Conservation (phyloP, 2,329 filamentous ascomycete genomes). For the Biscogniauxia mediterranea region DNA sequence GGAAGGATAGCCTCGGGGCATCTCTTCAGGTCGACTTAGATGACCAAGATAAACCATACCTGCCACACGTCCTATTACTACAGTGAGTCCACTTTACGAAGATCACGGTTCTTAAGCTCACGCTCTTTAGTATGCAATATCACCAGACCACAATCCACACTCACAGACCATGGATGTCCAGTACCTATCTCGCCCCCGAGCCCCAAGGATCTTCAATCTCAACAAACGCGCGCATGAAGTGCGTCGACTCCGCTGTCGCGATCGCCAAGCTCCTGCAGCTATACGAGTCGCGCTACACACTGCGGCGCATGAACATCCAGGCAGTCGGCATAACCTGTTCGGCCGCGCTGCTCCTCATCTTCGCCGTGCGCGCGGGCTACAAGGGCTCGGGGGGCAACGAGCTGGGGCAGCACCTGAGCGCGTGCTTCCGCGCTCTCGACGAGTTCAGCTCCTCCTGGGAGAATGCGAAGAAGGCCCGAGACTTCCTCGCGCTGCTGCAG, state of each 20-base stretch:
- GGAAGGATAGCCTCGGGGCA: no score
- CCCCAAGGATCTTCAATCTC: background rate
- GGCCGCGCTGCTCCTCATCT: constrained; percentile 16
- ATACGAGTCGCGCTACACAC: constrained; percentile 14
- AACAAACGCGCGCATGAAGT: constrained; percentile 5
- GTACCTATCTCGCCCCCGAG: background rate
- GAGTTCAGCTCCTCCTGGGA: constrained; percentile 18
- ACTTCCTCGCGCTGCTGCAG: constrained; percentile 12
- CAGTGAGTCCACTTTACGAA: no score
- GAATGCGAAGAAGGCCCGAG: constrained; percentile 12
- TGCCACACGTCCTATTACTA: no score
- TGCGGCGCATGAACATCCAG: constrained; percentile 16
- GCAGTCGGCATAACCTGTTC: constrained; percentile 18
- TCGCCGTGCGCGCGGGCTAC: constrained; percentile 13
- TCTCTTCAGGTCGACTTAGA: no score
- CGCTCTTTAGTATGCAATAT: constrained; percentile 8
- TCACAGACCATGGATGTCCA: constrained; percentile 9
- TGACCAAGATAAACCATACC: no score
- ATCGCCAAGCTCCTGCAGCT: constrained; percentile 17
- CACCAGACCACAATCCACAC: constrained; percentile 10
- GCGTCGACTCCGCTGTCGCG: constrained; percentile 22
- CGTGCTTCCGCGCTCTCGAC: constrained; percentile 18
- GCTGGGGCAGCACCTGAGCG: constrained; percentile 11
- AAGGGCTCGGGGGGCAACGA: constrained; percentile 8
- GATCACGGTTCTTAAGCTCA: no score